These are phyloP conservation scores for Saprolegnia parasitica DNA, from an alignment of 352 stramenopile genomes.

Conservation along the genomic window DNA sequence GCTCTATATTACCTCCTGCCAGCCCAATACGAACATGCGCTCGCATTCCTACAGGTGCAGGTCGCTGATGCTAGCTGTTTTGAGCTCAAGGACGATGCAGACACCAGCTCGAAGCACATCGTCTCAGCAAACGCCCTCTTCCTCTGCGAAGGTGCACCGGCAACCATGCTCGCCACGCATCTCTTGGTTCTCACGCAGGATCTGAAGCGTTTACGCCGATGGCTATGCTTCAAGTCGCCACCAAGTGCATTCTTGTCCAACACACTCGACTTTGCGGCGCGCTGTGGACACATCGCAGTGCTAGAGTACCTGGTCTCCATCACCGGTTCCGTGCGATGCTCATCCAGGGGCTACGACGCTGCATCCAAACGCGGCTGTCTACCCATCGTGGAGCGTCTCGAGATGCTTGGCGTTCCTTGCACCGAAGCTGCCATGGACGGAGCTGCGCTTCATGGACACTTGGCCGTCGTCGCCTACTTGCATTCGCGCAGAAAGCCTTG, in stretches of 20 bases:
- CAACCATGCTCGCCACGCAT: background rate
- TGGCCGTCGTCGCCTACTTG: constrained; percentile 1
- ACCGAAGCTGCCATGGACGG: background rate
- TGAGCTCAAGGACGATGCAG: background rate
- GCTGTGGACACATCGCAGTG: background rate
- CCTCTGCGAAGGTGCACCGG: background rate
- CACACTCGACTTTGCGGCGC: background rate
- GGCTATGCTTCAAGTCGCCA: background rate
- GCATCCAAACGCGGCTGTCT: background rate
- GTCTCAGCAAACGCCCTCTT: background rate
- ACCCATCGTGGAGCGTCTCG: background rate
- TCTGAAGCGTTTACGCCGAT: background rate
- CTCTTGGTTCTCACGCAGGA: background rate
- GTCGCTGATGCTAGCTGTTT: background rate
- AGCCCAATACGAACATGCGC: background rate
- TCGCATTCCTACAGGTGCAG: background rate
- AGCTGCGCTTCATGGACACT: constrained; percentile 2
- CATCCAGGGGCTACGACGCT: background rate
- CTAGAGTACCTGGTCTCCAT: background rate
- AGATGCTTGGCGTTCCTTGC: background rate
- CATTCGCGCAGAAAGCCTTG: background rate
- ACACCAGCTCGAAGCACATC: background rate
- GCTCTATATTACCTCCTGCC: background rate
- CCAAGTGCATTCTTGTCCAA: background rate
- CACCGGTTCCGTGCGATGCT: background rate